phyloP scores from a whole-genome alignment of 2,329 filamentous ascomycete genomes.

The Metarhizium album region DNA sequence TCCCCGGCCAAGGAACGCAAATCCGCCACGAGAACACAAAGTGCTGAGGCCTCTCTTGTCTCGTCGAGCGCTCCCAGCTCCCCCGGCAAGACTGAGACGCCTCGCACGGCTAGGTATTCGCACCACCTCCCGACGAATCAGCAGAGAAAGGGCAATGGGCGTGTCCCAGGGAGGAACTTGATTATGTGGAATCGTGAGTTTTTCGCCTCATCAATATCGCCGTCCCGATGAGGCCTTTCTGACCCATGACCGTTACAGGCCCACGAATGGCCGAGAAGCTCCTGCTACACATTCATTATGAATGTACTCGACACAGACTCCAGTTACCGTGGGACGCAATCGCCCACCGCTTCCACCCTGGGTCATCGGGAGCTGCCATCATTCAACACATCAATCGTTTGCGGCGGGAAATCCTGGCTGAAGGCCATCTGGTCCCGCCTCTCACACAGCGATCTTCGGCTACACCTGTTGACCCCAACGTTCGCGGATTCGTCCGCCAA shows the following conservation, averaged over 20 bases:
- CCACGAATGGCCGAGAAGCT: slow-evolving; percentile 36
- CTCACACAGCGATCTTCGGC: slow-evolving; percentile 15
- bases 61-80: slow-evolving; percentile 2
- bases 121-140: slow-evolving; percentile 16
- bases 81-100: slow-evolving; percentile 5
- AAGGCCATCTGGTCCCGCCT: slow-evolving; percentile 33
- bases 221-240: too few relatives aligned
- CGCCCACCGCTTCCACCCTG: slow-evolving; percentile 30
- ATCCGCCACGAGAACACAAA: slow-evolving; percentile 8
- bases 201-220: background rate
- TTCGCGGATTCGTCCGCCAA: slow-evolving; percentile 24
- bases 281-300: slow-evolving; percentile 29
- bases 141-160: slow-evolving; percentile 18
- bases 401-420: slow-evolving; percentile 22
- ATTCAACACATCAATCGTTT: slow-evolving; percentile 26
- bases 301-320: slow-evolving; percentile 21
- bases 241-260: slow-evolving; percentile 18
- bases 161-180: slow-evolving; percentile 24
- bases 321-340: slow-evolving; percentile 28
- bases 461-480: slow-evolving; percentile 11
- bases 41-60: slow-evolving; percentile 5
- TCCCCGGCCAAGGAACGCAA: slow-evolving; percentile 6
- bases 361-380: slow-evolving; percentile 27
- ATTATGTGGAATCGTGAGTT: slow-evolving; percentile 33
- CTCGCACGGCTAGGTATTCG: slow-evolving; percentile 12